These are phyloP conservation scores for Exserohilum rostratum DNA, from an alignment of 2,329 filamentous ascomycete genomes.

Conservation along the genomic window DNA sequence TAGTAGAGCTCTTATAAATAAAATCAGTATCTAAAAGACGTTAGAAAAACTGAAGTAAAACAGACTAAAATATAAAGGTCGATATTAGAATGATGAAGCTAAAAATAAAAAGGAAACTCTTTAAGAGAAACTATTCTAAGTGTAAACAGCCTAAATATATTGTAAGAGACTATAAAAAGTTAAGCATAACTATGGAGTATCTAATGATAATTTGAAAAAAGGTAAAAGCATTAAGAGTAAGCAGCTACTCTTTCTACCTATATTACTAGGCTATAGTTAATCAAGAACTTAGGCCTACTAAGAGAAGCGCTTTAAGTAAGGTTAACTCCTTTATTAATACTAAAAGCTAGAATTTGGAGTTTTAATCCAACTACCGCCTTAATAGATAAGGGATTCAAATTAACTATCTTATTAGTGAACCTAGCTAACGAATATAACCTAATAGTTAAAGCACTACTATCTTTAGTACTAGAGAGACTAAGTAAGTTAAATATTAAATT, in stretches of 20 bases:
- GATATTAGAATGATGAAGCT: too few relatives aligned
- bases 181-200: too few relatives aligned
- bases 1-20: too few relatives aligned
- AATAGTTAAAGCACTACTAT: neutral
- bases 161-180: too few relatives aligned
- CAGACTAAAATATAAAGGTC: too few relatives aligned
- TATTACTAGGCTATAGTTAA: neutral
- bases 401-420: neutral
- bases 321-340: neutral
- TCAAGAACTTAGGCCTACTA: neutral
- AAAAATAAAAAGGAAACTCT: too few relatives aligned
- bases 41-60: too few relatives aligned
- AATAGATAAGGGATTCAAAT: neutral
- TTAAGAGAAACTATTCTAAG: too few relatives aligned
- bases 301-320: neutral
- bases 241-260: neutral
- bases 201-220: too few relatives aligned
- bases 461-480: neutral
- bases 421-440: neutral
- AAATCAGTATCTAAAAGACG: too few relatives aligned
- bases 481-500: neutral
- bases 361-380: neutral
- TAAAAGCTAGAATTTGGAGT: neutral
- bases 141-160: too few relatives aligned
- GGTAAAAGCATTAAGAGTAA: too few relatives aligned